These are phyloP conservation scores for Herpetospermum pedunculosum DNA, from an alignment of 306 rosid species.

Conservation along the genomic window DNA sequence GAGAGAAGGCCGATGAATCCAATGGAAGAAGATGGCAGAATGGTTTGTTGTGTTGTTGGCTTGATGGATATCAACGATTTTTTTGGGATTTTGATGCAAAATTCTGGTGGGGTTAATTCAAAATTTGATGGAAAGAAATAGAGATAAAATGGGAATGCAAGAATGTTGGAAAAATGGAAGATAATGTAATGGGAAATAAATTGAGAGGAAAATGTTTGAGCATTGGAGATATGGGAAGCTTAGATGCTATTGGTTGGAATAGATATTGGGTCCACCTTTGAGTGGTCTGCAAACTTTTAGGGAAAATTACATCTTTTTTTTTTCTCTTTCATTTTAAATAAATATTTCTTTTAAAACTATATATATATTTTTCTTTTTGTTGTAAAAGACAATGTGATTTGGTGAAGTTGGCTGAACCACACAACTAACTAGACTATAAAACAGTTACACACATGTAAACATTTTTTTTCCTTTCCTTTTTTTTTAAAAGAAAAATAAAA, in stretches of 20 bases:
- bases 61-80: slow-evolving; percentile 1
- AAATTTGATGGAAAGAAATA: background rate
- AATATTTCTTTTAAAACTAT: background rate
- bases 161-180: background rate
- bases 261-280: slow-evolving; percentile 52
- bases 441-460: background rate
- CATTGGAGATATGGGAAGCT: slow-evolving; percentile 47
- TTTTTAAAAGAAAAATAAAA: too few relatives aligned
- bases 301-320: background rate
- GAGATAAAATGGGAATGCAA: background rate
- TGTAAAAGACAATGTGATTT: background rate
- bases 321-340: background rate
- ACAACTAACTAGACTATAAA: background rate
- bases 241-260: slow-evolving; percentile 49
- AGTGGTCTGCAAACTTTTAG: slow-evolving; percentile 9
- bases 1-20: slow-evolving; percentile 18
- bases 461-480: background rate
- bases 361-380: background rate
- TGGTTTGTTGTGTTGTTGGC: background rate
- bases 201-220: background rate
- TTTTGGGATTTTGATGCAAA: background rate
- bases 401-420: slow-evolving; percentile 8
- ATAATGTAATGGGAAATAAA: background rate
- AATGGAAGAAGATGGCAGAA: background rate
- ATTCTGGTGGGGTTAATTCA: background rate